Conservation (phyloP, 495 filamentous ascomycete species). For the Saxophila tyrrhenica region DNA sequence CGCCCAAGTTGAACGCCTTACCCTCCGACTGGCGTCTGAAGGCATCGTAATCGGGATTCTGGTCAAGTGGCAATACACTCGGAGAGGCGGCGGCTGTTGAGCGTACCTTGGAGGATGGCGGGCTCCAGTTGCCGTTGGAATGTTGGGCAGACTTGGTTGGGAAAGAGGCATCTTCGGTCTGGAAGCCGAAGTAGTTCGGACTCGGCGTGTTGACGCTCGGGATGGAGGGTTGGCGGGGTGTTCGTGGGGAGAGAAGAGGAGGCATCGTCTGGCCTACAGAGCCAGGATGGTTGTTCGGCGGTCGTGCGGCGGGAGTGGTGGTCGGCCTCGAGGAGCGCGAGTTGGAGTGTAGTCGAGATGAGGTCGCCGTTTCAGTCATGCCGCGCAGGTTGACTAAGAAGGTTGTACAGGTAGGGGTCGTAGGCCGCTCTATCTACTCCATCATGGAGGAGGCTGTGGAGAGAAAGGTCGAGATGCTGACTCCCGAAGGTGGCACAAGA, state of each 20-base stretch:
- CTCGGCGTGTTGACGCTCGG: constrained; percentile 8
- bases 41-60: constrained; percentile 66
- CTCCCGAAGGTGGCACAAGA: no score
- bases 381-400: no score
- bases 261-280: constrained; percentile 1
- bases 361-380: neutral
- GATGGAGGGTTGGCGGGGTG: neutral
- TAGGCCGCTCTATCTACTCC: no score
- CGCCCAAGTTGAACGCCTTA: constrained; percentile 45
- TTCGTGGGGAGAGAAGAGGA: constrained; percentile 3
- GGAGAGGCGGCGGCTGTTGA: constrained; percentile 59
- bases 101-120: constrained; percentile 53
- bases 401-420: no score
- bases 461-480: no score
- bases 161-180: constrained; percentile 3
- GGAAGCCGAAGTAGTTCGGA: constrained; percentile 21
- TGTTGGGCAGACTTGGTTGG: constrained; percentile 31
- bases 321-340: neutral
- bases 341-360: neutral
- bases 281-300: neutral
- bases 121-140: constrained; percentile 57
- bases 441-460: no score
- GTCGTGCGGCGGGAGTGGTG: neutral
- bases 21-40: constrained; percentile 59
- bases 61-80: constrained; percentile 53